Evolutionary conservation across 2,329 filamentous ascomycete genomes (phyloP), one percentile per base, ranked within the genome.

Genomic region (Tolypocladium tropicale): DNA sequence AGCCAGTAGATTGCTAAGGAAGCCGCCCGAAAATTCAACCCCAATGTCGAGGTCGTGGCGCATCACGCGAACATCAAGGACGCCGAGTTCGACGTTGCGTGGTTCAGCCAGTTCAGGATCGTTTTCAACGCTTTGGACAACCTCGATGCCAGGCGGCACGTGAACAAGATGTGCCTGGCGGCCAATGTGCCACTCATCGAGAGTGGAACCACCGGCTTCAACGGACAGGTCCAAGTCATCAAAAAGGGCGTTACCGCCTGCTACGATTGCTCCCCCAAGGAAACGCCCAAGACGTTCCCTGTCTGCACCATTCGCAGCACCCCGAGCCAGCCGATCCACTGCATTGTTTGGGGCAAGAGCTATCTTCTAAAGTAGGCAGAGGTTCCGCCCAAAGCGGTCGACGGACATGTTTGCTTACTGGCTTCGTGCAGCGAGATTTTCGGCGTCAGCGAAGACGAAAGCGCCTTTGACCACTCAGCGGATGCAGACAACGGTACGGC

Each of bases 61-160:
- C 85, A 96, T 65, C 91, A 96, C 74, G 90, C 89, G 60, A 96
- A 97, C 67, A 96, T 99, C 74, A 97, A 96, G 72, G 92, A 97
- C 60, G 66, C 79, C 7, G 79, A 88, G 60, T 99, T 97, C 75
- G 88, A 88, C 63, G 82, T 96, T 55, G 82, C 86, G 53, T 99
- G 93, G 89, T 99, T 96, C 68, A 79, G 83, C 62, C 73, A 77
- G 9, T 99, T 97, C 69, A 79, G 80, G 52, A 75, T 97, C 30
- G 92, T 96, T 10, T 97, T 99, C 78, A 99, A 99, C 72, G 94
- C 94, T 53, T 80, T 99, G 41, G 94, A 99, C 72, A 99, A 99
- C 64, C 78, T 99, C 32, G 92, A 96, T 56, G 94, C 94, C 25
- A 81, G 94, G 62, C 84, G 93, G 53, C 92, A 97, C 76, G 94